phyloP scores from a whole-genome alignment of 805 yeast genomes.

The Metschnikowia drakensbergensis region DNA sequence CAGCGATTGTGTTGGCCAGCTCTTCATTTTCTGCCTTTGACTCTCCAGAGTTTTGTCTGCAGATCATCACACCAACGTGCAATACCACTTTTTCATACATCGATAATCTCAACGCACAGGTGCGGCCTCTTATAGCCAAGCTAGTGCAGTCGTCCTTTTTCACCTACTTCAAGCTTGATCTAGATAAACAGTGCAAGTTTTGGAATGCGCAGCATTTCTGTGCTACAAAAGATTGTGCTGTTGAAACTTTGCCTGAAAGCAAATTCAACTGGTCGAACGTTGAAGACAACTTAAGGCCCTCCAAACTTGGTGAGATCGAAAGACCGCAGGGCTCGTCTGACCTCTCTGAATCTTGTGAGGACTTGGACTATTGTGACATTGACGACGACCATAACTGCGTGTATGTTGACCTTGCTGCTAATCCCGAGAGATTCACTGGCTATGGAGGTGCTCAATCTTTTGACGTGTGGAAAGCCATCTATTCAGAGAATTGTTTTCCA shows the following conservation, averaged over 20 bases:
- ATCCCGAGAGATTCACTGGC: constrained; percentile 96
- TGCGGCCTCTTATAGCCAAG: constrained; percentile 48
- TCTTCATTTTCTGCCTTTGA: constrained; percentile 32
- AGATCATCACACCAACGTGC: constrained; percentile 42
- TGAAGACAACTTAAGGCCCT: constrained; percentile 65
- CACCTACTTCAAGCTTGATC: constrained; percentile 79
- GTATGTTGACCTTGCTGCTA: constrained; percentile 77
- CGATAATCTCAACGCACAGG: constrained; percentile 32
- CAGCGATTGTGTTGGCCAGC: constrained; percentile 7
- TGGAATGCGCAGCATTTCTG: constrained; percentile 82
- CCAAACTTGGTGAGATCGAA: constrained; percentile 52
- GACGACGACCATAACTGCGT: constrained; percentile 69
- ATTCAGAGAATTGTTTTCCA: constrained; percentile 86
- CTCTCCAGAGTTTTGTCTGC: constrained; percentile 43
- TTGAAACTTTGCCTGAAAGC: constrained; percentile 63
- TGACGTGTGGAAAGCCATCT: constrained; percentile 90
- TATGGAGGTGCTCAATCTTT: constrained; percentile 90
- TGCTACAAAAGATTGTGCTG: constrained; percentile 85
- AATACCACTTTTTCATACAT: constrained; percentile 44
- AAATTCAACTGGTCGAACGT: constrained; percentile 65
- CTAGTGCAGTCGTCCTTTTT: constrained; percentile 76
- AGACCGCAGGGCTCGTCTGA: constrained; percentile 19
- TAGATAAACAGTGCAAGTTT: constrained; percentile 81
- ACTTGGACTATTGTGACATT: constrained; percentile 65
- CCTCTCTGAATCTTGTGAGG: constrained; percentile 32